These are phyloP conservation scores for Bipolaris oryzae DNA, from an alignment of 2,329 filamentous ascomycete species.

Conservation along the genomic window DNA sequence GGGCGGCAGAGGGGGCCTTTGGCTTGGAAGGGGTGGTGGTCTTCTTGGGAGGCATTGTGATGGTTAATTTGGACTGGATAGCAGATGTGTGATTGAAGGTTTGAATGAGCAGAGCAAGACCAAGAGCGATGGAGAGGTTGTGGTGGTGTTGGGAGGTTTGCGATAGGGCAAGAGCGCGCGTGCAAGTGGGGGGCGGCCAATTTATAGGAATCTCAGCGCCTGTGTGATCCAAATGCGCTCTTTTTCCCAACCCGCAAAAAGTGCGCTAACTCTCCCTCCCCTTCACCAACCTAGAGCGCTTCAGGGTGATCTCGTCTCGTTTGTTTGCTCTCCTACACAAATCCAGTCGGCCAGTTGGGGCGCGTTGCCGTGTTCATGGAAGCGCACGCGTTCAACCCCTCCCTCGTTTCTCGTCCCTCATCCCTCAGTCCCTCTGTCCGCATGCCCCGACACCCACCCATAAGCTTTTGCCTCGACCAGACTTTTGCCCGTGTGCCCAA, in stretches of 20 bases:
- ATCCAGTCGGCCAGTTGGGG: constrained; percentile 18
- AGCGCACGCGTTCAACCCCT: constrained; percentile 21
- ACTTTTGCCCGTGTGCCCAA: not conserved
- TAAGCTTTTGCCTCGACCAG: constrained; percentile 9
- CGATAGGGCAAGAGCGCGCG: constrained; percentile 32
- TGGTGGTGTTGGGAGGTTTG: constrained; percentile 33
- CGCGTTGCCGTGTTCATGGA: constrained; percentile 22
- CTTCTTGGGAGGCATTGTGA: constrained; percentile 71
- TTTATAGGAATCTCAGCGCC: constrained; percentile 34
- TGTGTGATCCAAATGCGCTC: constrained; percentile 24
- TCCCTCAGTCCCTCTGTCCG: constrained; percentile 9
- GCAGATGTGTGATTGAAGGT: constrained; percentile 37
- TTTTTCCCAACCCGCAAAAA: constrained; percentile 1
- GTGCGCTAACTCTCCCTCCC: not conserved
- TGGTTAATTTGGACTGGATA: constrained; percentile 33
- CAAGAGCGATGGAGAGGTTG: constrained; percentile 26
- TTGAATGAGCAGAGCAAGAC: constrained; percentile 40
- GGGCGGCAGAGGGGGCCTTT: constrained; percentile 60
- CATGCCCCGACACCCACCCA: constrained; percentile 4
- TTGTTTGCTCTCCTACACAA: constrained; percentile 39
- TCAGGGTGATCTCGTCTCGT: constrained; percentile 16
- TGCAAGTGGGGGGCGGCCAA: constrained; percentile 31
- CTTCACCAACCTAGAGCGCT: constrained; percentile 5
- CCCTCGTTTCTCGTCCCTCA: constrained; percentile 14
- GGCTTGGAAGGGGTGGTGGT: constrained; percentile 61